Base-by-base conservation (phyloP, 345 rosid species). In the Pelargonium nanum region DNA sequence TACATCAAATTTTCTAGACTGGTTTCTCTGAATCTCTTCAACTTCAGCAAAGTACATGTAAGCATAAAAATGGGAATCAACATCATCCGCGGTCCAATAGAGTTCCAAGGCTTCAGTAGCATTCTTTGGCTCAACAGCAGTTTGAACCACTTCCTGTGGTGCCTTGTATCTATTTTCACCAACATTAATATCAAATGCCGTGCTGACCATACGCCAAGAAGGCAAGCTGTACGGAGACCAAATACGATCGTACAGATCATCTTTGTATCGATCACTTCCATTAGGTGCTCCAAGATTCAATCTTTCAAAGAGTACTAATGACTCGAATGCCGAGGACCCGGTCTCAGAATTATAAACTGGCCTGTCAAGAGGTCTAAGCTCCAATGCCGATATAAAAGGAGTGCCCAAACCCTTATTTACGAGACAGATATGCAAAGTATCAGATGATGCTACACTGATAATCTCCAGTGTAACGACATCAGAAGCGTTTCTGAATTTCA, bases 31-130 rank as follows among this genome's bases (percentile, higher is more conserved):
- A 55, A 75, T 75, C 65, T 19, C 60, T 30, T 73, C 73, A 57
- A 85, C 56, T 64, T 85, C 85, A 9, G 83, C 75, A 50, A 82
- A 78, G 68, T 85, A 74, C 74, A 78, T 32, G 77, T 65, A 85
- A 19, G 75, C 66, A 40, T 72, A 81, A 28, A 79, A 70, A 10
- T 70, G 68, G 2, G 52, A 65, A 23, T 72, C 59, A 0, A 75
- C 26, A 68, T 75, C 73, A 0, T 55, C 69, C 0, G 68, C 19
- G 22, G 26, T n/a, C 62, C 80, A 58, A 0, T 6, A 24, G 56
- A 85, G 40, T 17, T 54, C 51, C 55, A 85, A 16, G n/a, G 83
- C 65, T 19, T 60, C 74, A 1, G 56, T 40, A 0, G 55, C 26
- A 32, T 19, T 54, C 24, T 10, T 55, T 2, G 85, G 81, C 22